phyloP scores from a whole-genome alignment of 1,284 basidiomycete genomes.

The Acaromyces ingoldii region DNA sequence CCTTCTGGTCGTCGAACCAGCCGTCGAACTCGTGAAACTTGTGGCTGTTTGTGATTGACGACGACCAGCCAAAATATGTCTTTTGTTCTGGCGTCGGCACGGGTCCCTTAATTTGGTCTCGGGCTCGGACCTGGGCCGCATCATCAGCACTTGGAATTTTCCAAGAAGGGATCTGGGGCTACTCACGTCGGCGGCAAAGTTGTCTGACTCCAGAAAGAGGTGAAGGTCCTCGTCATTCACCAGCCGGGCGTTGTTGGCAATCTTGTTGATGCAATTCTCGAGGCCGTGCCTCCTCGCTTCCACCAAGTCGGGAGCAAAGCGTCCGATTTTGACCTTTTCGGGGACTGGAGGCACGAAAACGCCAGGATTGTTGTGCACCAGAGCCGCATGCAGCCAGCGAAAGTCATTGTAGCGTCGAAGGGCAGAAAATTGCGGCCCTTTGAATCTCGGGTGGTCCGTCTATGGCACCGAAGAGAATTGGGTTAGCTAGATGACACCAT shows the following conservation, averaged over 20 bases:
- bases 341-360: constrained; percentile 94
- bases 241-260: constrained; percentile 52
- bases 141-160: too few species aligned
- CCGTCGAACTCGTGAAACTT: constrained; percentile 91
- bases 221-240: constrained; percentile 53
- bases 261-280: constrained; percentile 53
- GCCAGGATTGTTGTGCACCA: constrained; percentile 87
- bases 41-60: constrained; percentile 57
- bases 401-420: constrained; percentile 95
- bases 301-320: constrained; percentile 53
- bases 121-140: constrained; percentile 73
- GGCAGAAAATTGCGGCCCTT: constrained; percentile 57
- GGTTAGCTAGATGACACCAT: background rate
- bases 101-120: constrained; percentile 51
- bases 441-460: constrained; percentile 33
- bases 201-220: constrained; percentile 53
- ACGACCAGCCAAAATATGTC: constrained; percentile 38
- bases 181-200: constrained; percentile 52
- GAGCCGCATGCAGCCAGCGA: constrained; percentile 87
- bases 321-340: constrained; percentile 78
- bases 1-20: constrained; percentile 88
- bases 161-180: too few species aligned
- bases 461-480: background rate
- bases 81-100: constrained; percentile 48
- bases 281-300: constrained; percentile 52